These are phyloP conservation scores for Melampsora occidentalis DNA, from an alignment of 1,284 basidiomycete genomes.

Conservation along the genomic window DNA sequence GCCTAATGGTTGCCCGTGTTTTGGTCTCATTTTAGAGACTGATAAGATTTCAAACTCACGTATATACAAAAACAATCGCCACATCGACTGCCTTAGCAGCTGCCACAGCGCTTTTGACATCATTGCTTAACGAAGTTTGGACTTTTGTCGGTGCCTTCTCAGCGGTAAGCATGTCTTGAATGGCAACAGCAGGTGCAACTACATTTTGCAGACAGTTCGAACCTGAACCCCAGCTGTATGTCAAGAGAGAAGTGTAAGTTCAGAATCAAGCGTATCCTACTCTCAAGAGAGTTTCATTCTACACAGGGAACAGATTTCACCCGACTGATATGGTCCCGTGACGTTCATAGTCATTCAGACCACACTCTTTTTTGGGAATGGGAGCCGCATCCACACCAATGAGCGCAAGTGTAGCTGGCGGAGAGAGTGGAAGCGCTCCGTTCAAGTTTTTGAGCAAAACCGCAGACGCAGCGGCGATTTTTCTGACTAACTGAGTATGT, in stretches of 20 bases:
- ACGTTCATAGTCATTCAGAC: background rate
- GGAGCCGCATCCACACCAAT: constrained; percentile 41
- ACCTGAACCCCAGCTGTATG: constrained; percentile 34
- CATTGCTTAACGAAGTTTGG: constrained; percentile 21
- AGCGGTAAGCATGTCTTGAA: constrained; percentile 19
- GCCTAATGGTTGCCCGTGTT: background rate
- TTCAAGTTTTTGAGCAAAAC: constrained; percentile 49
- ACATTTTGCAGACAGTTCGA: constrained; percentile 31
- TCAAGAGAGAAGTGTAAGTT: too few relatives aligned
- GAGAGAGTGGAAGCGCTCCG: constrained; percentile 46
- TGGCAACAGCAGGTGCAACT: constrained; percentile 30
- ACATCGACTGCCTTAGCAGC: constrained; percentile 42
- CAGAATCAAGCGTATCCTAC: too few relatives aligned
- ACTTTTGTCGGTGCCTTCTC: constrained; percentile 14
- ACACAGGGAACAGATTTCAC: background rate
- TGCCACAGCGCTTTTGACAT: constrained; percentile 41
- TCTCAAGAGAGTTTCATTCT: too few relatives aligned
- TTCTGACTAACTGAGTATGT: constrained; percentile 46
- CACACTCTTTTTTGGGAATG: constrained; percentile 1
- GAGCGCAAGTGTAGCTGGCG: constrained; percentile 28
- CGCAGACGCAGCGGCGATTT: constrained; percentile 48
- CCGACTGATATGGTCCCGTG: background rate
- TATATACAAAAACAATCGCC: constrained; percentile 44
- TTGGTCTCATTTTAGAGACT: background rate
- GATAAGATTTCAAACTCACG: constrained; percentile 16